Conservation (phyloP, 768 basidiomycete genomes). For the Mycena galericulata region DNA sequence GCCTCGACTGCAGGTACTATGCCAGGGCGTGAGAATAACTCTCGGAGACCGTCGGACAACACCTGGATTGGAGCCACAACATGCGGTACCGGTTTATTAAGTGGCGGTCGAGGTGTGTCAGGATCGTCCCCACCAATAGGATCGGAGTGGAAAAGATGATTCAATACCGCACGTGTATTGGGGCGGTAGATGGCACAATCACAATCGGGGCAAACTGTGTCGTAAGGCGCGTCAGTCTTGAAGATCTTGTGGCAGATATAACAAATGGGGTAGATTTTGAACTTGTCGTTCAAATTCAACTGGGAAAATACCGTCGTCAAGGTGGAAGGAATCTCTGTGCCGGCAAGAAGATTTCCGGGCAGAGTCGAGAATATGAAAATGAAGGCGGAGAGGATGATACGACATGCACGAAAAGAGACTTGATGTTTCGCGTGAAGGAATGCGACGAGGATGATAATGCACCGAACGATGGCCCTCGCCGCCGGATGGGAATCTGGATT, state of each 20-base stretch:
- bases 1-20: no score
- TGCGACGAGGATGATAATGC: background rate
- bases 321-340: background rate
- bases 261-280: background rate
- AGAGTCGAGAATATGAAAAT: background rate
- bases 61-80: no score
- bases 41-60: no score
- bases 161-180: background rate
- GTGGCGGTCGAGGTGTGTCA: no score
- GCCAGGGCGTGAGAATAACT: no score
- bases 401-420: background rate
- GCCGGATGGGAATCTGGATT: no score
- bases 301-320: background rate
- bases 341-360: background rate
- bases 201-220: background rate
- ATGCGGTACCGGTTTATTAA: no score
- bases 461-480: no score
- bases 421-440: slow-evolving; percentile 9
- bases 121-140: background rate
- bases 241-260: background rate
- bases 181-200: background rate
- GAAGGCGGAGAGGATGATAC: background rate
- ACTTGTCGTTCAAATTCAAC: background rate
- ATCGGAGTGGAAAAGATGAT: background rate
- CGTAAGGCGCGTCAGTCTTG: background rate